phyloP scores from a whole-genome alignment of 768 basidiomycete genomes.

The Leccinum imitatum region DNA sequence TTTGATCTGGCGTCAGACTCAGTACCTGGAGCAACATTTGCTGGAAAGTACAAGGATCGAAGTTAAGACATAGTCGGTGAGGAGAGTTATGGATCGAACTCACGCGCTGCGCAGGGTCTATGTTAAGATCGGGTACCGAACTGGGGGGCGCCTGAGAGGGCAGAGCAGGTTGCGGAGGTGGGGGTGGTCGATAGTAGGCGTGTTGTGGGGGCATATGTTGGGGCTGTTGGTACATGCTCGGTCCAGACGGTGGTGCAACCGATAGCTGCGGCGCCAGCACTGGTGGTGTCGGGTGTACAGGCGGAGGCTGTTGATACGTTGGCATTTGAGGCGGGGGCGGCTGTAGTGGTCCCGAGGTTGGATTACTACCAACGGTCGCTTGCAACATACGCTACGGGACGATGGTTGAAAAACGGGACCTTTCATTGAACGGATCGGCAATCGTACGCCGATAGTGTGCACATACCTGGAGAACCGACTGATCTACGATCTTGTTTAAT shows the following conservation, averaged over 20 bases:
- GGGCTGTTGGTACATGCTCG: conserved; percentile 32
- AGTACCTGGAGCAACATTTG: conserved; percentile 87
- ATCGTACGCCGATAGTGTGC: conserved; percentile 6
- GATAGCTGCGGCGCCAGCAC: conserved; percentile 35
- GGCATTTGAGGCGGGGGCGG: conserved; percentile 34
- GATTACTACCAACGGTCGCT: conserved; percentile 35
- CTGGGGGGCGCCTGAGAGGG: conserved; percentile 32
- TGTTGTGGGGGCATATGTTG: conserved; percentile 34
- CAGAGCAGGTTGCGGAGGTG: conserved; percentile 30
- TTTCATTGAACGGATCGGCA: conserved; percentile 4
- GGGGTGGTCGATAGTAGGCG: conserved; percentile 32
- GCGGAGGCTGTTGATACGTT: conserved; percentile 29
- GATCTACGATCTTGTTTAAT: conserved; percentile 91
- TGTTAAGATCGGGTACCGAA: conserved; percentile 35
- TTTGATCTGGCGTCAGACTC: conserved; percentile 76
- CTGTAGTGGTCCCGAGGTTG: conserved; percentile 29
- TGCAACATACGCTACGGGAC: conserved; percentile 50
- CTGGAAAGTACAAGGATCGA: conserved; percentile 34
- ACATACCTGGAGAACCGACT: conserved; percentile 72
- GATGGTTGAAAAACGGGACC: conserved; percentile 7
- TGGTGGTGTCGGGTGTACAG: conserved; percentile 35
- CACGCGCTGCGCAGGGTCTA: conserved; percentile 55
- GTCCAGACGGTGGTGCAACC: conserved; percentile 28
- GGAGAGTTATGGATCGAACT: conserved; percentile 15
- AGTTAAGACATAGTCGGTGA: not conserved